A percentile compares a stretch with the other conserved stretches of the same genome.
Evolutionary conservation across 2,329 filamentous ascomycete genomes (phyloP).

Genomic region (Aotearoamyces nothofagi): DNA sequence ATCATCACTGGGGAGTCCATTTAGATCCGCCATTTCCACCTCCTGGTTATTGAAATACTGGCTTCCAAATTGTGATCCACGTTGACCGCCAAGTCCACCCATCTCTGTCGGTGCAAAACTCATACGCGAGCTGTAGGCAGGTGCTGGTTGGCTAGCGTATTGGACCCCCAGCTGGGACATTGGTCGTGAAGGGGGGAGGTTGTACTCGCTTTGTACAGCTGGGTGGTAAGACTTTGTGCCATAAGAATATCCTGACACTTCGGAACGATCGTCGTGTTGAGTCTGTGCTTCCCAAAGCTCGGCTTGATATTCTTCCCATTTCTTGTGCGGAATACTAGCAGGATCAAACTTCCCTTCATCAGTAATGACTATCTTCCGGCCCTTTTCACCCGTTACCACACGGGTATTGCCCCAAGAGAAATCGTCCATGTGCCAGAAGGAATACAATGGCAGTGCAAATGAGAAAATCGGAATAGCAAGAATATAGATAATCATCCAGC

Average conservation of each 20-base stretch:
- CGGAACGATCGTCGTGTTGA: conserved; percentile 64
- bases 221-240: conserved; percentile 62
- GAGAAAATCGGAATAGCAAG: conserved; percentile 84
- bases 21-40: conserved; percentile 59
- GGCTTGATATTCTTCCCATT: conserved; percentile 97
- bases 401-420: conserved; percentile 99
- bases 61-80: conserved; percentile 23
- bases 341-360: conserved; percentile 99
- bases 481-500: conserved; percentile 97
- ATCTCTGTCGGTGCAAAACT: conserved; percentile 62
- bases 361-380: conserved; percentile 80
- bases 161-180: conserved; percentile 22
- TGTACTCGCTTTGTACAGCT: conserved; percentile 51
- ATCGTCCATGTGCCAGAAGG: conserved; percentile 99
- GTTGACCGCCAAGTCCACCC: conserved; percentile 29
- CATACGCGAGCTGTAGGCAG: conserved; percentile 43
- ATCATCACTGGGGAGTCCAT: conserved; percentile 71
- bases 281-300: conserved; percentile 89
- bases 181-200: conserved; percentile 37
- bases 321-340: conserved; percentile 83
- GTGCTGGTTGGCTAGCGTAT: conserved; percentile 18
- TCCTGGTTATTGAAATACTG: conserved; percentile 47
- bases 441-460: conserved; percentile 77
- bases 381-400: conserved; percentile 87
- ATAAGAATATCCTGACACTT: conserved; percentile 88